Evolutionary conservation across 2,329 filamentous ascomycete genomes (phyloP), one percentile per base, ranked within the genome.

Genomic region (Bipolaris oryzae): DNA sequence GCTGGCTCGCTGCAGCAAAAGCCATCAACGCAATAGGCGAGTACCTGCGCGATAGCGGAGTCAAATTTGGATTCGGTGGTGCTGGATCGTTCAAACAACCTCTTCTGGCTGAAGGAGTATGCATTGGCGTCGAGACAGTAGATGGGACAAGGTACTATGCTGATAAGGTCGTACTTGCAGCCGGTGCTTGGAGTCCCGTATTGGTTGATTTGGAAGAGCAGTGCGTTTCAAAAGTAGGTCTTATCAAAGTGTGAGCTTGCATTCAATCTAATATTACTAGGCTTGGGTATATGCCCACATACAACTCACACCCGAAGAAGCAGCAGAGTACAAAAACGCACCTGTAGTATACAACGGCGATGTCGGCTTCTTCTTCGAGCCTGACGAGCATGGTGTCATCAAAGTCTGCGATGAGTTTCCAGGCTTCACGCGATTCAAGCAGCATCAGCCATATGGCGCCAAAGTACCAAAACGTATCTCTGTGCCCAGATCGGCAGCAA

Each of bases 351-450:
- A 82, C 20, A 81, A 81, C 57, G 79, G 79, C 0, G 77, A 74
- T 25, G 64, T 79, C 46, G 80, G 79, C 7, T 83, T 83, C 67
- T 82, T 83, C 67, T 80, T 82, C 67, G 80, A 83, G 55, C 80
- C 81, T 0, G 78, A 81, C 45, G 79, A 76, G 34, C 53, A 65
- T 1, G 76, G 77, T 21, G 76, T 82, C 53, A 74, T 83, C 35
- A 83, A 83, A 62, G 76, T 83, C 44, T 82, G 85, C 68, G 84
- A 86, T 59, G 83, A 86, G 61, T 84, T 85, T 59, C 84, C 84
- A 0, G 84, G 84, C 4, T 80, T 78, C 61, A 73, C 69, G 10
- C 65, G 63, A 21, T 71, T 70, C 59, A 67, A 71, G 51, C 46
- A 55, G 21, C 63, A 76, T 68, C 33, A 73, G 57, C 78, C 77